Evolutionary conservation across 179 eudicot genomes (phyloP).

Genomic region (Silene coronaria): DNA sequence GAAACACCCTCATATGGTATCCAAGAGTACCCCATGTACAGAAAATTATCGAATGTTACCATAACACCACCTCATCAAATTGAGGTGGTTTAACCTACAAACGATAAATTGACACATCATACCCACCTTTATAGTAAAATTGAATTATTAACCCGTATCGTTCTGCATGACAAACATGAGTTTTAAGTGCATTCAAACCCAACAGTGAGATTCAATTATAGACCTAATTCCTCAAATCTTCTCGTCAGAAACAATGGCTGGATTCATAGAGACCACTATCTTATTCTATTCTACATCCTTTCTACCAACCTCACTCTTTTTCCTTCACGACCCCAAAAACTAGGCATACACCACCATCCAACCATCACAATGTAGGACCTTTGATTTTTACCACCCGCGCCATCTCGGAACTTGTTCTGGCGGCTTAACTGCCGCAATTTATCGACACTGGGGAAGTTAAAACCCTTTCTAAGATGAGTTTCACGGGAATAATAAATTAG

Average conservation of each 20-base stretch:
- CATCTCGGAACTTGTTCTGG: not conserved
- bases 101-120: not conserved
- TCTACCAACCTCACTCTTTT: not conserved
- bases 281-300: not conserved
- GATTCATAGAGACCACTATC: not conserved
- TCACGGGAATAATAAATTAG: not conserved
- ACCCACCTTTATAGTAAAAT: not conserved
- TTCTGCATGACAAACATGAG: not conserved
- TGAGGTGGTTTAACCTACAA: not conserved
- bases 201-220: not conserved
- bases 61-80: not conserved
- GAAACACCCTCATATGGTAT: not conserved
- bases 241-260: not conserved
- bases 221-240: not conserved
- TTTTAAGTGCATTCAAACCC: not conserved
- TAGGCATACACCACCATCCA: not conserved
- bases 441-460: not conserved
- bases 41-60: not conserved
- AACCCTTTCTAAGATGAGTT: not conserved
- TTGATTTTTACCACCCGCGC: not conserved
- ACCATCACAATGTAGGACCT: not conserved
- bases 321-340: not conserved
- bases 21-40: not conserved
- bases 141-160: not conserved
- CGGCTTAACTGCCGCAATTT: not conserved